Evolutionary conservation across 148 eudicot genomes (phyloP).

Genomic region (Nepenthes mirabilis): DNA sequence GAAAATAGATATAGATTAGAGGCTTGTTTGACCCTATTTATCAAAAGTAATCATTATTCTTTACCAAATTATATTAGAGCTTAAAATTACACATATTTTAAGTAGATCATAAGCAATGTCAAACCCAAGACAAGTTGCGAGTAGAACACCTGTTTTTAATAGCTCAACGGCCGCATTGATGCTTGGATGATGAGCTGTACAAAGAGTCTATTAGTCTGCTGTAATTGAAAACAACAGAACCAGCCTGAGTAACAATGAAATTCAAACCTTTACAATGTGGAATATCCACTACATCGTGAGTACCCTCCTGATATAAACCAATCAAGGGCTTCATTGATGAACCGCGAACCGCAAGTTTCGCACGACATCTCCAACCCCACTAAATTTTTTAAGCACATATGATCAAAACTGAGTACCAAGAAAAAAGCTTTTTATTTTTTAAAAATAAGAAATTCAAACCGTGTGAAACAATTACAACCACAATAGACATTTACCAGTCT

Average conservation of each 20-base stretch:
- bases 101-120: background rate
- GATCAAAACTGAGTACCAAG: background rate
- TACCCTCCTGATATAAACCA: constrained; percentile 92
- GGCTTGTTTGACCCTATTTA: too few species aligned
- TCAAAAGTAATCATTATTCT: too few species aligned
- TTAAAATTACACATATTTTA: too few species aligned
- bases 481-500: constrained; percentile 33
- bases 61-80: background rate
- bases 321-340: constrained; percentile 54
- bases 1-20: too few species aligned
- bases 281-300: constrained; percentile 78
- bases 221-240: background rate
- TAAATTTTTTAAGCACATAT: constrained; percentile 4
- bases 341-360: constrained; percentile 95
- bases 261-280: constrained; percentile 78
- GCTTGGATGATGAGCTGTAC: constrained; percentile 91
- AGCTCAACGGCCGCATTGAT: constrained; percentile 83
- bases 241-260: background rate
- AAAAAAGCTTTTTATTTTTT: background rate
- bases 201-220: background rate
- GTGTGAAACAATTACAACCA: background rate
- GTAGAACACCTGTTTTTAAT: constrained; percentile 42
- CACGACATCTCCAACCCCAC: constrained; percentile 99
- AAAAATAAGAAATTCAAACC: background rate
- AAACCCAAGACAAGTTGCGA: background rate